phyloP scores from a whole-genome alignment of 768 basidiomycete genomes.

The Auricularia auricula-judae region DNA sequence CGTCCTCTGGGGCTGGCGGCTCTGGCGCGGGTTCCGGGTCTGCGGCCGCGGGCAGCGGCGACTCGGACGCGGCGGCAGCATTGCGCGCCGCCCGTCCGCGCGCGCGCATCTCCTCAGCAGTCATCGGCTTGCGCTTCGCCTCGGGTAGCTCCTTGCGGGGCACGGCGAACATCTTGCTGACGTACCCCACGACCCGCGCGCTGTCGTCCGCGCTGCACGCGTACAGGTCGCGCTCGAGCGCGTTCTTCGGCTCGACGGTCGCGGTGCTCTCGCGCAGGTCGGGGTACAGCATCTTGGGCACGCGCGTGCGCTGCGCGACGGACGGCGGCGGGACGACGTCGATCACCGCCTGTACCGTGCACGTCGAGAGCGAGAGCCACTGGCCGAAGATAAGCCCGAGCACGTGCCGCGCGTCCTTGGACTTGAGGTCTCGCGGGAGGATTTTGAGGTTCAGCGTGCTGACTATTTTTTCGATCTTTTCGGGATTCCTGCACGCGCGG shows the following conservation, averaged over 20 bases:
- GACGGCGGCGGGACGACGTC: conserved; percentile 89
- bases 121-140: conserved; percentile 63
- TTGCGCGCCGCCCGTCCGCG: conserved; percentile 38
- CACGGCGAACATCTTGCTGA: conserved; percentile 98
- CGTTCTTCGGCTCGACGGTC: conserved; percentile 45
- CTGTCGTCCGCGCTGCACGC: conserved; percentile 46
- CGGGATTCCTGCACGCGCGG: conserved; percentile 52
- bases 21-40: conserved; percentile 7
- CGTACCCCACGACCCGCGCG: conserved; percentile 69
- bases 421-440: conserved; percentile 76
- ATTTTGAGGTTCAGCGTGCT: conserved; percentile 73
- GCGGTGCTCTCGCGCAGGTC: conserved; percentile 49
- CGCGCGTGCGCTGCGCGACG: conserved; percentile 65
- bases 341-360: conserved; percentile 83
- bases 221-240: conserved; percentile 78
- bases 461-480: conserved; percentile 84
- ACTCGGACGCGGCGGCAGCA: conserved; percentile 12
- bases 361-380: conserved; percentile 91
- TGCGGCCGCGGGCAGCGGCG: conserved; percentile 4
- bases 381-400: conserved; percentile 84
- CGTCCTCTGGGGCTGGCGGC: conserved; percentile 10
- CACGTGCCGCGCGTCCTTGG: conserved; percentile 79
- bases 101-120: conserved; percentile 73
- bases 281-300: conserved; percentile 89
- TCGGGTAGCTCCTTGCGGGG: conserved; percentile 72